Percentiles rank a stretch among this genome's conserved stretches.
phyloP scores from a whole-genome alignment of 1,284 basidiomycete species.

The Boletus albobrunnescens region DNA sequence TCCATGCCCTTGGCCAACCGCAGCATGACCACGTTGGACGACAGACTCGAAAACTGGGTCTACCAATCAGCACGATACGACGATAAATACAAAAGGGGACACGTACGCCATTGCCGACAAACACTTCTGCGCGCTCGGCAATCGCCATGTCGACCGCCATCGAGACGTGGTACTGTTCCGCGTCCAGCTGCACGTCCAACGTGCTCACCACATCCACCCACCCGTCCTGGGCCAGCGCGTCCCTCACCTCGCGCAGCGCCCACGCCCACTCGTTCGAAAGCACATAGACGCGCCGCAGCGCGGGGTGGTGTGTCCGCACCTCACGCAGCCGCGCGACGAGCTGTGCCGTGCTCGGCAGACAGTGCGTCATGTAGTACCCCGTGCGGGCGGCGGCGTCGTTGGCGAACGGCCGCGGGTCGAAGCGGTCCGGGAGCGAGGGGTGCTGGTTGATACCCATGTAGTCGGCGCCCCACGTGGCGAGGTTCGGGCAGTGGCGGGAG shows the following conservation, averaged over 20 bases:
- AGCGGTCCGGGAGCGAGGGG: constrained; percentile 47
- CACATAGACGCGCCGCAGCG: constrained; percentile 42
- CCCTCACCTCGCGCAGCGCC: constrained; percentile 46
- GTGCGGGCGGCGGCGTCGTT: constrained; percentile 2
- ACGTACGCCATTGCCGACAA: constrained; percentile 59
- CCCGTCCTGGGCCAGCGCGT: constrained; percentile 44
- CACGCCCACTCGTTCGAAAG: constrained; percentile 59
- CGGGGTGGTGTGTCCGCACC: constrained; percentile 34
- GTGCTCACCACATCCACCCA: constrained; percentile 48
- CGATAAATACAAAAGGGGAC: background rate
- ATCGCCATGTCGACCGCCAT: constrained; percentile 71
- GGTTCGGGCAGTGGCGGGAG: constrained; percentile 53
- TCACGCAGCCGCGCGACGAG: constrained; percentile 45
- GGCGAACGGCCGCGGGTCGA: constrained; percentile 35
- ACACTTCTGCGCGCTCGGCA: constrained; percentile 62
- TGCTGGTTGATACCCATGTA: constrained; percentile 61
- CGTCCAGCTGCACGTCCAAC: constrained; percentile 40
- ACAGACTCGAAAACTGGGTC: constrained; percentile 59
- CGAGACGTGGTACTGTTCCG: constrained; percentile 50
- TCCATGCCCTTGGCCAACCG: constrained; percentile 45
- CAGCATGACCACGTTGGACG: constrained; percentile 54
- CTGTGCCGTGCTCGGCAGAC: constrained; percentile 52
- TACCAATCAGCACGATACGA: no score
- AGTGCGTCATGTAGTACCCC: constrained; percentile 49
- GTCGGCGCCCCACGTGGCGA: constrained; percentile 45